Evolutionary conservation across 495 filamentous ascomycete species (phyloP), one percentile per base, ranked within the genome.

Genomic region (Lepraria neglecta): DNA sequence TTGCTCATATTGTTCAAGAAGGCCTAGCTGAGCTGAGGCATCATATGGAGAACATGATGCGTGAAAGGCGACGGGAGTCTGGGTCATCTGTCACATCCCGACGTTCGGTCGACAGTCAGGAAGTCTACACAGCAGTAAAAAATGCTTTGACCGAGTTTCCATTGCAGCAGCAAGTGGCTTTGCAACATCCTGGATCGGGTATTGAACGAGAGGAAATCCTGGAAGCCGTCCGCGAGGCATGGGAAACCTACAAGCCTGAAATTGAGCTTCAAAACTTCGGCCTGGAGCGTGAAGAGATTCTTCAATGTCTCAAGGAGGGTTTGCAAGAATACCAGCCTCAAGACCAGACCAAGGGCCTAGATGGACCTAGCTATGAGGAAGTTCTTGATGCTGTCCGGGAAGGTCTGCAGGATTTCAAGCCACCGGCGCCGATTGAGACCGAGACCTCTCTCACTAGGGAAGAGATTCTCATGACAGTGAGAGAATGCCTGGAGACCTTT

Each of bases 221-320:
- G 0, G 83, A 88, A 1, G 90, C 91, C 0, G 87, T 97, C 6
- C 83, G 84, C 58, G 90, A 95, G 58, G 91, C 89, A 3, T 95
- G 88, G 85, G 91, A 96, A 67, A 87, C 84, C 6, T 95, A 92
- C 73, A 92, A 92, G 71, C 92, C 91, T 1, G 89, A 97, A 63
- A 91, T 97, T 44, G 87, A 92, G 66, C 74, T 95, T 14, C 85
- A 95, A 65, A 90, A 95, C 67, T 89, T 92, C 62, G 92, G 91
- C 9, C 76, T 97, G 9, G 90, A 95, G 67, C 80, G 89, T 7
- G 90, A 95, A 24, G 92, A 97, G 65, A 87, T 97, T 33, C 79
- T 97, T 1, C 83, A 87, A 33, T 92, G 89, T 64, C 77, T 97
- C 27, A 81, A 85, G 62, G 87, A 97, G 71, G 92, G 92, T 6